Evolutionary conservation across 2,329 filamentous ascomycete genomes (phyloP).

Genomic region (Seiridium cupressi): DNA sequence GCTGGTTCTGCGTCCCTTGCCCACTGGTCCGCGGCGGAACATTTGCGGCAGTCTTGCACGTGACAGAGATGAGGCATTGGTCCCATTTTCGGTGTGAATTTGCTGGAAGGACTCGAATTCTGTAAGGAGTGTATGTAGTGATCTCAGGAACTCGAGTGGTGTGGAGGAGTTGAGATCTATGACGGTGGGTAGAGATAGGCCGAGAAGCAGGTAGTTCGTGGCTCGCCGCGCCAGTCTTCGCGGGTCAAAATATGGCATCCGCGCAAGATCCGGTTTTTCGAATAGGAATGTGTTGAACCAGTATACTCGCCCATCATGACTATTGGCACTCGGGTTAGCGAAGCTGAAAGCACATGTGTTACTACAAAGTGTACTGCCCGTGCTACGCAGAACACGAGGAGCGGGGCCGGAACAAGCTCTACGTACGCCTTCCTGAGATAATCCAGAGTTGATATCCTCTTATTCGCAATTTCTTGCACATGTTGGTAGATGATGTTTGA

Average conservation of each 20-base stretch:
- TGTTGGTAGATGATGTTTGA: constrained; percentile 53
- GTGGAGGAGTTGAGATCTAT: constrained; percentile 82
- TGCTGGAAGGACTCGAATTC: constrained; percentile 96
- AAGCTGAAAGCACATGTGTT: background rate
- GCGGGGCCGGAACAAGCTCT: background rate
- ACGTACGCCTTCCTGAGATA: constrained; percentile 89
- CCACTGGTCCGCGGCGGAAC: constrained; percentile 67
- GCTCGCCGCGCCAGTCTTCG: constrained; percentile 85
- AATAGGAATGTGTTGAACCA: constrained; percentile 99
- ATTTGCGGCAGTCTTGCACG: constrained; percentile 80
- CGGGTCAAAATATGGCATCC: constrained; percentile 82
- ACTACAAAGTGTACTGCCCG: background rate
- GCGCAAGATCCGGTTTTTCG: constrained; percentile 74
- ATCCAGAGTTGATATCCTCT: constrained; percentile 90
- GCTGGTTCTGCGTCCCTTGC: constrained; percentile 56
- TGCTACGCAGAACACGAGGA: background rate
- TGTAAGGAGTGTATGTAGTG: constrained; percentile 77
- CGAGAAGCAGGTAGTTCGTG: constrained; percentile 89
- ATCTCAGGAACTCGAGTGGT: constrained; percentile 81
- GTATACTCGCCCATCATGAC: constrained; percentile 90
- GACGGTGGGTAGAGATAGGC: constrained; percentile 84
- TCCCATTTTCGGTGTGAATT: constrained; percentile 76
- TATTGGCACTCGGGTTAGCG: constrained; percentile 32
- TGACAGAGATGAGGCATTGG: constrained; percentile 65
- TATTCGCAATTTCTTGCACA: constrained; percentile 82